A percentile compares a stretch with the other conserved stretches of the same genome.
Conservation (phyloP, 2,329 filamentous ascomycete species). For the Talaromyces sp. region DNA sequence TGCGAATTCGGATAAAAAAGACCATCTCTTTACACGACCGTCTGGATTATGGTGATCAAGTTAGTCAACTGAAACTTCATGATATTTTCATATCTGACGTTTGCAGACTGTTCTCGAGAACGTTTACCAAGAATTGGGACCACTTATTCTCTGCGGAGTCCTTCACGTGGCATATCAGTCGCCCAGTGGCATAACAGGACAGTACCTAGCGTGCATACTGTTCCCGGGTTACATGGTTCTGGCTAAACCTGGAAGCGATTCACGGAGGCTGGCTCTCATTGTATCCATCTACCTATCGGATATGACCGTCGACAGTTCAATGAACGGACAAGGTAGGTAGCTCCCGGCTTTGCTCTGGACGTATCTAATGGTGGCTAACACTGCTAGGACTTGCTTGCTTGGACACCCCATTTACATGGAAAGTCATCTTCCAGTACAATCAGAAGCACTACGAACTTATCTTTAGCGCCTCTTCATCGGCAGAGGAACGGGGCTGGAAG, state of each 20-base stretch:
- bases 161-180: slow-evolving; percentile 82
- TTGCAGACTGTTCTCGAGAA: slow-evolving; percentile 40
- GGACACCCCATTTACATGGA: slow-evolving; percentile 86
- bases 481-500: slow-evolving; percentile 80
- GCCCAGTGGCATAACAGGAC: slow-evolving; percentile 64
- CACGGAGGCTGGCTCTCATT: slow-evolving; percentile 68
- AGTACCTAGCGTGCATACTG: slow-evolving; percentile 82
- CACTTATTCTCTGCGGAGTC: slow-evolving; percentile 76
- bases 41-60: slow-evolving; percentile 70
- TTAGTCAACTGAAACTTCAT: slow-evolving; percentile 42
- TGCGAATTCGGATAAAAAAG: slow-evolving; percentile 70
- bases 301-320: slow-evolving; percentile 38
- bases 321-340: slow-evolving; percentile 37
- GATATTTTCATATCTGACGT: slow-evolving; percentile 15
- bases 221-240: slow-evolving; percentile 79
- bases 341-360: background rate
- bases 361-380: background rate
- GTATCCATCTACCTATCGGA: slow-evolving; percentile 66
- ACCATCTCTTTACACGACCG: slow-evolving; percentile 84
- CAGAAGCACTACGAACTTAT: slow-evolving; percentile 80
- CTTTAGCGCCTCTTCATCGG: slow-evolving; percentile 77
- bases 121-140: slow-evolving; percentile 75
- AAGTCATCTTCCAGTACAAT: slow-evolving; percentile 76
- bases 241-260: slow-evolving; percentile 64
- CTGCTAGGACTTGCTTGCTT: slow-evolving; percentile 77